Evolutionary conservation across 2,329 filamentous ascomycete genomes (phyloP).

Genomic region (Aureobasidium mangrovei): DNA sequence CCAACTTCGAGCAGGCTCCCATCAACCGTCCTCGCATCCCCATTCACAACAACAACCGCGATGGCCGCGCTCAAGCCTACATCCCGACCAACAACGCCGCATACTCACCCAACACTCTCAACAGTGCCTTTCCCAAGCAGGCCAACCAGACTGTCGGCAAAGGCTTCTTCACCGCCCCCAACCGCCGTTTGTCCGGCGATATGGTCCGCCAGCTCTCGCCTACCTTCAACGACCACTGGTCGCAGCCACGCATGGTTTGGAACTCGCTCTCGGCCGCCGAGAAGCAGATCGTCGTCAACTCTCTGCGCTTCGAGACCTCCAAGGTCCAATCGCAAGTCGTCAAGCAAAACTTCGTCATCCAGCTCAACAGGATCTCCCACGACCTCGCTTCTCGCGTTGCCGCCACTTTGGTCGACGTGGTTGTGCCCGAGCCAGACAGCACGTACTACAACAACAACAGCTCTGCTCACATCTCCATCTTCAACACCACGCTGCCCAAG

Average conservation of each 20-base stretch:
- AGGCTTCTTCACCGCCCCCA: slow-evolving; percentile 20
- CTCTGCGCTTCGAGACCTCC: slow-evolving; percentile 61
- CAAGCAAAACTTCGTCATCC: slow-evolving; percentile 56
- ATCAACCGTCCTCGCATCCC: slow-evolving; percentile 16
- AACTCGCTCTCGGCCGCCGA: slow-evolving; percentile 61
- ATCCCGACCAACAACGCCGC: slow-evolving; percentile 63
- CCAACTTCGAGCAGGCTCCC: slow-evolving; percentile 39
- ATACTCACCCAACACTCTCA: slow-evolving; percentile 65
- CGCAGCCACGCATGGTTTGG: slow-evolving; percentile 68
- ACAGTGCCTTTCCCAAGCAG: slow-evolving; percentile 55
- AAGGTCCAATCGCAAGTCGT: slow-evolving; percentile 69
- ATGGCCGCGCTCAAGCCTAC: slow-evolving; percentile 27
- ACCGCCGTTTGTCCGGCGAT: slow-evolving; percentile 1
- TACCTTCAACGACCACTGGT: slow-evolving; percentile 67
- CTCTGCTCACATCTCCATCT: slow-evolving; percentile 53
- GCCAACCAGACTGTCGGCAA: slow-evolving; percentile 55
- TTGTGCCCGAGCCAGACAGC: slow-evolving; percentile 49
- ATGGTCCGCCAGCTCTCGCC: slow-evolving; percentile 34
- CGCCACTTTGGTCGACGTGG: slow-evolving; percentile 56
- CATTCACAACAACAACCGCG: slow-evolving; percentile 29
- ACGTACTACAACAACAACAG: slow-evolving; percentile 62
- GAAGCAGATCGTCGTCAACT: slow-evolving; percentile 49
- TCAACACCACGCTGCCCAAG: slow-evolving; percentile 48
- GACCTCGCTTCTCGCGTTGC: slow-evolving; percentile 60
- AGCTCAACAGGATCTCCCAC: slow-evolving; percentile 61